Base-by-base conservation (phyloP, 805 yeast genomes). In the Ogataea pilisensis region DNA sequence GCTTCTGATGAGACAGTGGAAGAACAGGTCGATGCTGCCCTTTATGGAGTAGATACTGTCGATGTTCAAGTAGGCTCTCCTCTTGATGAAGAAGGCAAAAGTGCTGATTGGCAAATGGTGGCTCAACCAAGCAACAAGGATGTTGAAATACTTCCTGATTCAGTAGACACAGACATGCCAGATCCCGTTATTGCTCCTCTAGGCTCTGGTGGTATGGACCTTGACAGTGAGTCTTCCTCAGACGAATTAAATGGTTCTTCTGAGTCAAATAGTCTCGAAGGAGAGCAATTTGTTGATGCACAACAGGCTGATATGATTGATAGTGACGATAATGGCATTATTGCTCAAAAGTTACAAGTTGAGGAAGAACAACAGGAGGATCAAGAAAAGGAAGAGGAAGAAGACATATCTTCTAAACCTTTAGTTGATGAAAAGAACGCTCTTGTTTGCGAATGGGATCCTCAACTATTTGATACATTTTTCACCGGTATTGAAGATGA, bases 361-460 rank as follows among this genome's bases (percentile, higher is more conserved):
- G 39, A 42, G 22, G 33, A 31, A n/a, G 36, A 32, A 19, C 26
- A 26, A 11, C 37, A 43, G 5, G 35, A 35, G 8, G 37, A 17
- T 20, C 40, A 26, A 17, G 24, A 20, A 2, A 13, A 26, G 12
- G 39, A 43, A 8, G 50, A 42, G 12, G 48, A 46, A 16, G 55
- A 35, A 6, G 46, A 29, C n/a, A 40, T 43, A 7, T 43, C 39
- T 8, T 9, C 20, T 25, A 41, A 25, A 2, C 48, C 55, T 13
- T 41, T 68, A 21, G 48, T 73, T 13, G 44, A 41, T 1, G 54
- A 51, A 22, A 65, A 61, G 25, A 68, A 58, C 34, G 73, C 76
- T 1, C 49, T 79, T 9, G 73, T 85, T 4, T 81, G 90, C 57
- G 84, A 85, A 50, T 86, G 95, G 93, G 65, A 70, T 24, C 55